These are phyloP conservation scores for Oxytropis ochrocephala DNA, from an alignment of 306 rosid species.

Conservation along the genomic window DNA sequence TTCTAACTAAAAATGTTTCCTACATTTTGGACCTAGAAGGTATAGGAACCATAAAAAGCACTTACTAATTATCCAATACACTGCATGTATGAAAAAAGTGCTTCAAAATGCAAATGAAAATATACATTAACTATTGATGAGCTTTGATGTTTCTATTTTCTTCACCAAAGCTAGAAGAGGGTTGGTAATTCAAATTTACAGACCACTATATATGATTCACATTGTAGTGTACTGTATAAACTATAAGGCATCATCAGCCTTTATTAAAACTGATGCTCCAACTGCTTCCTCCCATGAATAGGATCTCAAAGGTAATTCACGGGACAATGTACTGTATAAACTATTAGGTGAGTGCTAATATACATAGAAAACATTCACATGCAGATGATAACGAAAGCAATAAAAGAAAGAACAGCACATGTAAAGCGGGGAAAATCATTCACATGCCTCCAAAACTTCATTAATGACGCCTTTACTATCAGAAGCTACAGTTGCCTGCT, in stretches of 20 bases:
- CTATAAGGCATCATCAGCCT: too few species aligned
- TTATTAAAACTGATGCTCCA: too few species aligned
- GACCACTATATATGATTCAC: not conserved
- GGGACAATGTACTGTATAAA: conserved; percentile 64
- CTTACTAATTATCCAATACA: not conserved
- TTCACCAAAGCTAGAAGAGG: not conserved
- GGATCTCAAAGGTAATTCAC: conserved; percentile 53
- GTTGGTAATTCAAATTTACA: not conserved
- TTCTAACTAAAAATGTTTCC: not conserved
- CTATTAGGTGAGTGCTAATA: not conserved
- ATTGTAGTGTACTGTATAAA: not conserved
- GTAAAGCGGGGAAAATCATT: not conserved
- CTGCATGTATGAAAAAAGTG: not conserved
- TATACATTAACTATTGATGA: too few species aligned
- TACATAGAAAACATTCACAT: not conserved
- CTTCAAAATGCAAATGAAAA: too few species aligned
- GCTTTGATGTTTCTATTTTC: too few species aligned
- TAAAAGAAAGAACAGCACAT: not conserved
- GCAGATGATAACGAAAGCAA: not conserved
- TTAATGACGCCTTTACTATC: too few species aligned
- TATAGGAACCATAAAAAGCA: not conserved
- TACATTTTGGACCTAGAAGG: not conserved
- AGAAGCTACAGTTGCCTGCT: too few species aligned
- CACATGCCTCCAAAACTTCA: conserved; percentile 79
- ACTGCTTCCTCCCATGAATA: too few species aligned